A percentile compares a stretch with the other conserved stretches of the same genome.
Conservation (phyloP, 768 basidiomycete genomes). For the Leccinum truebloodii region DNA sequence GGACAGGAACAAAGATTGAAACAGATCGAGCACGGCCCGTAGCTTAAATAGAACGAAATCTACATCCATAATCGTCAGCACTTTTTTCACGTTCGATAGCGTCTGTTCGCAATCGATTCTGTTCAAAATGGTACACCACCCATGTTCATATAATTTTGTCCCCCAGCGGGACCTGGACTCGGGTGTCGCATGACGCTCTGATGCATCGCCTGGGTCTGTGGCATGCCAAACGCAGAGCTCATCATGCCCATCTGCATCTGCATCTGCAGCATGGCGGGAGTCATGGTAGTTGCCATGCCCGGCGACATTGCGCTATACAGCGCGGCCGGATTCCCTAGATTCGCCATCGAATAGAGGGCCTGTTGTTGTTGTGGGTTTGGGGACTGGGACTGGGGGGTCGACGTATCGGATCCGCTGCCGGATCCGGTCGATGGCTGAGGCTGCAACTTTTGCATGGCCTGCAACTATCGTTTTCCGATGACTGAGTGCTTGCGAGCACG, state of each 20-base stretch:
- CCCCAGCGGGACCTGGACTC: conserved; percentile 57
- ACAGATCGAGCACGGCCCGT: conserved; percentile 18
- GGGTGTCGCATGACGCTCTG: conserved; percentile 84
- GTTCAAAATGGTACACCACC: conserved; percentile 35
- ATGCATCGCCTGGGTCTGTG: conserved; percentile 75
- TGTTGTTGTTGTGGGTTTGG: conserved; percentile 47
- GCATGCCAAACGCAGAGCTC: conserved; percentile 50
- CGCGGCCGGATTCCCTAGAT: conserved; percentile 47
- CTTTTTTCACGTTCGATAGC: conserved; percentile 10
- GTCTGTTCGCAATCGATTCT: conserved; percentile 12
- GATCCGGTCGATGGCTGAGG: conserved; percentile 30
- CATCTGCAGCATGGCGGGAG: conserved; percentile 43
- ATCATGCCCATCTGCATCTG: conserved; percentile 50
- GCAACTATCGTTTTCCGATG: conserved; percentile 49
- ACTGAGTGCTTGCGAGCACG: conserved; percentile 8
- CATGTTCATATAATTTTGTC: conserved; percentile 48
- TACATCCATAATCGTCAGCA: conserved; percentile 23
- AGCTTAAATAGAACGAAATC: conserved; percentile 27
- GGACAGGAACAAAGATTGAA: conserved; percentile 16
- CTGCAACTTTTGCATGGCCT: conserved; percentile 77
- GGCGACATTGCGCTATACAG: conserved; percentile 35
- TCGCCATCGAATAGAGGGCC: conserved; percentile 46
- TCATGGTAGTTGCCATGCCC: conserved; percentile 31
- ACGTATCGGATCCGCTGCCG: conserved; percentile 28
- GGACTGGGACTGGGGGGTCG: conserved; percentile 40